phyloP scores from a whole-genome alignment of 768 basidiomycete genomes.

The Rhizopogon vinicolor region DNA sequence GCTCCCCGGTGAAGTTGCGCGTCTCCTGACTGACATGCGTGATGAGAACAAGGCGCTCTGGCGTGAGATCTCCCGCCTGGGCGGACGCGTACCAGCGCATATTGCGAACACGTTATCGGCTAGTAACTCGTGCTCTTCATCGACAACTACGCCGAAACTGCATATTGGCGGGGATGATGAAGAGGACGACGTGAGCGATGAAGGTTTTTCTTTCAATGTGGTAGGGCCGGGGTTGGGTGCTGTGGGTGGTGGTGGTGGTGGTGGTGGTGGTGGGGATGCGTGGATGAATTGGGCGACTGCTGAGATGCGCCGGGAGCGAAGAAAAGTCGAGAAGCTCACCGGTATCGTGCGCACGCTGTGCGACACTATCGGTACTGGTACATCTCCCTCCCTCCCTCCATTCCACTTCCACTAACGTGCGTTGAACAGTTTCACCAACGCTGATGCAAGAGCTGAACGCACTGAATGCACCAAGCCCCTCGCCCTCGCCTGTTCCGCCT shows the following conservation, averaged over 20 bases:
- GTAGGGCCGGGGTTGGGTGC: conserved; percentile 5
- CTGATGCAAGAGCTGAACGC: conserved; percentile 23
- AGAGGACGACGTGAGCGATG: conserved; percentile 8
- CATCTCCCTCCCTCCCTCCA: conserved; percentile 19
- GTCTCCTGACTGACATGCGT: conserved; percentile 53
- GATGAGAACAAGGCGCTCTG: conserved; percentile 68
- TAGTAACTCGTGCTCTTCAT: conserved; percentile 22
- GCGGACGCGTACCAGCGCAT: conserved; percentile 18
- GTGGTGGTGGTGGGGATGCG: conserved; percentile 14
- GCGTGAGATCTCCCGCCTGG: conserved; percentile 23
- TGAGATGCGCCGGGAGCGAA: conserved; percentile 52
- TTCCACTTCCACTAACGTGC: background rate
- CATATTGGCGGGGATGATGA: conserved; percentile 27
- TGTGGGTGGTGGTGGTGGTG: conserved; percentile 7
- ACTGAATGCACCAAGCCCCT: conserved; percentile 23
- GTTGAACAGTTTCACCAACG: conserved; percentile 11
- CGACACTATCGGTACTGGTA: conserved; percentile 50
- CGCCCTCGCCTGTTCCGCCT: conserved; percentile 19
- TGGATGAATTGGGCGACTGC: conserved; percentile 26
- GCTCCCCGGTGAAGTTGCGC: conserved; percentile 70
- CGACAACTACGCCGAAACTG: conserved; percentile 18
- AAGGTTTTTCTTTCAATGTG: conserved; percentile 3
- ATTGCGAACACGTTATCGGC: background rate
- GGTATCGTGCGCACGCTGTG: conserved; percentile 57
- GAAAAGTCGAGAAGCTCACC: conserved; percentile 58